Evolutionary conservation across 495 filamentous ascomycete genomes (phyloP).

Genomic region (Penicillium longicatenatum): DNA sequence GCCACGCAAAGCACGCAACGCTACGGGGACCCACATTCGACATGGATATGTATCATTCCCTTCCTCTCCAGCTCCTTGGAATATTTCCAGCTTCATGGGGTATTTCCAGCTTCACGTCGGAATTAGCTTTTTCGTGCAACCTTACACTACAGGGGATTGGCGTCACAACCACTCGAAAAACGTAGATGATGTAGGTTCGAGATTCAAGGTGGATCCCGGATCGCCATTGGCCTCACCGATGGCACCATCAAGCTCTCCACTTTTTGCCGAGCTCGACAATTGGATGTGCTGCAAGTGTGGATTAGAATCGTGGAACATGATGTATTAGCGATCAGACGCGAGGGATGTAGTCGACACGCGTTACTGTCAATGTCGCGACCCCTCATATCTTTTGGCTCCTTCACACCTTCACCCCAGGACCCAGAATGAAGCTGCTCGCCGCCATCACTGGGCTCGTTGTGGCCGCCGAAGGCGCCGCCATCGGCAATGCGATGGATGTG

Average conservation of each 20-base stretch:
- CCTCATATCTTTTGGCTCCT: background rate
- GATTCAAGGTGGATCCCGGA: background rate
- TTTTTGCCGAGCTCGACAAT: background rate
- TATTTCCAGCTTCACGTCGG: too few relatives aligned
- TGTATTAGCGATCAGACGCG: background rate
- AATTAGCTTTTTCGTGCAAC: too few relatives aligned
- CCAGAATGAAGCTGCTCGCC: constrained; percentile 28
- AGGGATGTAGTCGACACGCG: background rate
- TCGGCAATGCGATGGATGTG: constrained; percentile 2
- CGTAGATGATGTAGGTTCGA: background rate
- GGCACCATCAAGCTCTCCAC: constrained; percentile 26
- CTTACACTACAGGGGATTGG: too few relatives aligned
- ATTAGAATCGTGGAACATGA: too few relatives aligned
- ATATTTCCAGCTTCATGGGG: too few relatives aligned
- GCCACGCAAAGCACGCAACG: background rate
- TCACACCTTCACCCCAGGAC: background rate
- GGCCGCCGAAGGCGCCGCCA: constrained; percentile 11
- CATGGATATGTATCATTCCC: background rate
- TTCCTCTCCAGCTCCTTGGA: too few relatives aligned
- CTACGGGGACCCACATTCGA: background rate
- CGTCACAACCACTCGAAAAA: background rate
- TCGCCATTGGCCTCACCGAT: constrained; percentile 17
- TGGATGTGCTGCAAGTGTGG: too few relatives aligned
- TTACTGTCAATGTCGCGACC: background rate
- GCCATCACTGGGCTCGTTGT: constrained; percentile 13